Evolutionary conservation across 495 filamentous ascomycete species (phyloP), one percentile per base, ranked within the genome.

Genomic region (Neurospora sp.): DNA sequence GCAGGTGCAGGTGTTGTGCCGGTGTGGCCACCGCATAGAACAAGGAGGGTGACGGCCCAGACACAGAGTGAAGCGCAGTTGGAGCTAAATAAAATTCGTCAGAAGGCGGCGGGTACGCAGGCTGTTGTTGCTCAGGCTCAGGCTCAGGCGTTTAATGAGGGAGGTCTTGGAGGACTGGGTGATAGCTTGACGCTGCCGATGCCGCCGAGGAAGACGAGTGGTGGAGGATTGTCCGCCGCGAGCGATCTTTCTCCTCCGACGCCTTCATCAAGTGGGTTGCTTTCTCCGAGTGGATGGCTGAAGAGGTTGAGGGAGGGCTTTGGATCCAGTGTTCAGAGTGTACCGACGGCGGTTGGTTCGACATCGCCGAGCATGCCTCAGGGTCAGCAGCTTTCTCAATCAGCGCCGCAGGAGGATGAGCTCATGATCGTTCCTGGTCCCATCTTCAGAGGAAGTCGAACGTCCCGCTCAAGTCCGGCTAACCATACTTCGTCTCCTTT

Each of bases 11-110:
- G 59, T 18, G 54, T 62, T 16, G 54, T 62, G 54, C 27, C 44
- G 5, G 37, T 44, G 12, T 71, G 48, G 5, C 70, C 76, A 12
- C 79, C 77, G 23, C 77, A 78, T 39, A 73, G 78, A 72, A 69
- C 78, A 31, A 75, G 75, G 71, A 73, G 71, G 48, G 72, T 83
- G 69, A 78, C 81, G 31, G 77, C 79, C 0, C 77, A 77, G 9
- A 85, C 79, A 0, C 77, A 77, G 9, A 85, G 83, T 69, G 82
- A 82, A 72, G 81, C 84, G 2, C 80, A 82, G 70, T 70, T 80
- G 71, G 81, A 75, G 54, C 76, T 84, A 37, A 82, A 81, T 73
- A 79, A 80, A 59, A 84, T 86, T 74, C 83, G 79, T 18, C 76
- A 59, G 69, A 71, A 72, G 23, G 48, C 72, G 3, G 71, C 75